Base-by-base conservation (phyloP, 495 filamentous ascomycete genomes). In the Aspergillus sclerotioniger region DNA sequence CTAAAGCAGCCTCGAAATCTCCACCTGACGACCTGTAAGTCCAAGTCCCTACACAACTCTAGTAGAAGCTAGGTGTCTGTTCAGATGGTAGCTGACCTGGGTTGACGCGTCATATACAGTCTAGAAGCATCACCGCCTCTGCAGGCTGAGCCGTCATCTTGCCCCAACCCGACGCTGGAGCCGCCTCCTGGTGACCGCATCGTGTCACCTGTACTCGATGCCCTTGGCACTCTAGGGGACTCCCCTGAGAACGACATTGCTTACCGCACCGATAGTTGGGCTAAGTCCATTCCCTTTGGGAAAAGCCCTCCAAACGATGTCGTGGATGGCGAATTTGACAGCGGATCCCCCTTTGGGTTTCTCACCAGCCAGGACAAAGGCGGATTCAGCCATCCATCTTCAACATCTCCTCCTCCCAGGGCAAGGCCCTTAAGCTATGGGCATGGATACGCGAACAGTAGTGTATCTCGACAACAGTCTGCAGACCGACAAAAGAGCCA, bases 351-450 rank as follows among this genome's bases (percentile, higher is more conserved):
- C 1, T 66, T 76, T 32, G 72, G 67, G 25, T 71, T 76, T 44
- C 71, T 71, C 10, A 70, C 69, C 3, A 71, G 69, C 16, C 66
- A 68, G 35, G 78, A 74, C 50, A 67, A 74, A 32, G 76, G 73
- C 25, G 79, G 76, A 4, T 81, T 83, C 39, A 75, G 68, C 55
- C 64, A 78, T 59, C 78, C 80, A 33, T 80, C 80, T 41, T 80
- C 78, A 28, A 69, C 74, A 37, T 83, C 80, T 10, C 79, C 78
- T 6, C 76, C 76, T 21, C 66, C 71, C 39, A 66, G 70, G n/a
- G 71, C 75, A 41, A 67, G 74, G 28, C 79, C 78, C 17, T 60
- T 76, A 39, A 79, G 76, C 39, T 77, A 76, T 37, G 76, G 70
- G 3, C 75, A 74, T 58, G 75, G 74, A 5, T 78, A 73, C 52